Evolutionary conservation across 768 basidiomycete species (phyloP).

Genomic region (Steccherinum ochraceum): DNA sequence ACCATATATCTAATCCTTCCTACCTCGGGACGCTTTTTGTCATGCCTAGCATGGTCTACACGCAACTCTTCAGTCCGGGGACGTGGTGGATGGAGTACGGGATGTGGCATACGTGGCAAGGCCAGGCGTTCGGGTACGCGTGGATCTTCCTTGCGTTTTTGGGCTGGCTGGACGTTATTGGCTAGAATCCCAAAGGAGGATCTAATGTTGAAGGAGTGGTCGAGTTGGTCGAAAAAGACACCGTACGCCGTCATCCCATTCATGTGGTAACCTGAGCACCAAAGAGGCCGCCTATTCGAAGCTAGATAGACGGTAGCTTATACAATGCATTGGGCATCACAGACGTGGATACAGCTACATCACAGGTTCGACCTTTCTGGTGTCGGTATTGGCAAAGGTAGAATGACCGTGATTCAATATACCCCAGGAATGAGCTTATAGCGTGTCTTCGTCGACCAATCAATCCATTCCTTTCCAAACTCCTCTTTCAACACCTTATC

Average conservation of each 20-base stretch:
- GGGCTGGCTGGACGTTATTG: not conserved
- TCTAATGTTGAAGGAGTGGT: slow-evolving; percentile 14
- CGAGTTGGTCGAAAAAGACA: slow-evolving; percentile 12
- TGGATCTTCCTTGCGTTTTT: not conserved
- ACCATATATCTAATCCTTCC: too few species aligned
- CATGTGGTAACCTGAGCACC: slow-evolving; percentile 8
- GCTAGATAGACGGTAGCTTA: too few species aligned
- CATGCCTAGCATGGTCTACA: slow-evolving; percentile 6
- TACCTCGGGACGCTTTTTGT: slow-evolving; percentile 15
- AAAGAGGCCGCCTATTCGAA: too few species aligned
- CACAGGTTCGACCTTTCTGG: too few species aligned
- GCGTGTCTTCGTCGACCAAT: slow-evolving; percentile 4
- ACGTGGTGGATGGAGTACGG: slow-evolving; percentile 14
- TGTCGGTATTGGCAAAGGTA: too few species aligned
- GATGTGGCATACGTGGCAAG: slow-evolving; percentile 6
- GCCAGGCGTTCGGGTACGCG: slow-evolving; percentile 1
- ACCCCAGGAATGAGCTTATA: slow-evolving; percentile 8
- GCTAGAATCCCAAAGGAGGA: slow-evolving; percentile 11
- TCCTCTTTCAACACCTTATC: slow-evolving; percentile 2
- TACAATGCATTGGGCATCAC: too few species aligned
- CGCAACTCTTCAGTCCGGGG: slow-evolving; percentile 5
- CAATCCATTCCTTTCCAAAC: slow-evolving; percentile 6
- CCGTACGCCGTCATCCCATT: slow-evolving; percentile 13
- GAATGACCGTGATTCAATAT: too few species aligned
- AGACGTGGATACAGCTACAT: too few species aligned